phyloP scores from a whole-genome alignment of 2,329 filamentous ascomycete species.

The Sarocladiaceae sp. region DNA sequence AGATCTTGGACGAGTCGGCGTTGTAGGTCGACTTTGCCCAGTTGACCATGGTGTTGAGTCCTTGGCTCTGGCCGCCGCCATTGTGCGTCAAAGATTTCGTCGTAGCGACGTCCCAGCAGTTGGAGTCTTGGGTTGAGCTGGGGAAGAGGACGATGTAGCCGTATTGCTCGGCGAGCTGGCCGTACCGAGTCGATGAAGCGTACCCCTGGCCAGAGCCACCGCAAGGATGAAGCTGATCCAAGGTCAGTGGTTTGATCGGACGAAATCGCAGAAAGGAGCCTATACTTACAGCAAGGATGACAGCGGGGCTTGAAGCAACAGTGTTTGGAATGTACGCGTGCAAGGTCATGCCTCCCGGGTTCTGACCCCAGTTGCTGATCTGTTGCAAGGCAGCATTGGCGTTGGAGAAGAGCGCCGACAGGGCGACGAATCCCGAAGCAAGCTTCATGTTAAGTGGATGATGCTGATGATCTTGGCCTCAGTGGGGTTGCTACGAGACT shows the following conservation, averaged over 20 bases:
- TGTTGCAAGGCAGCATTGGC: conserved; percentile 8
- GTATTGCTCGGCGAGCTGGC: conserved; percentile 26
- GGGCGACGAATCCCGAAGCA: neutral
- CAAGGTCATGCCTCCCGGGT: conserved; percentile 10
- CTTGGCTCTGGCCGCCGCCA: conserved; percentile 48
- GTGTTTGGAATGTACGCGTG: conserved; percentile 10
- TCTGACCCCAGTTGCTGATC: conserved; percentile 10
- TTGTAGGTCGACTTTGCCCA: conserved; percentile 47
- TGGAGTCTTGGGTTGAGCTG: conserved; percentile 38
- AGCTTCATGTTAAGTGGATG: conserved; percentile 3
- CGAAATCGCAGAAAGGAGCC: neutral
- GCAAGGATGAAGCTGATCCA: conserved; percentile 9
- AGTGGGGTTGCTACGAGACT: neutral
- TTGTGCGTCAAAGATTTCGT: conserved; percentile 43
- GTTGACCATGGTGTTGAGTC: conserved; percentile 52
- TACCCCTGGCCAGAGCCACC: conserved; percentile 1
- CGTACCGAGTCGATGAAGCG: conserved; percentile 4
- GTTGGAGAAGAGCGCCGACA: neutral
- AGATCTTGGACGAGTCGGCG: conserved; percentile 44
- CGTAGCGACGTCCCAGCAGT: conserved; percentile 53
- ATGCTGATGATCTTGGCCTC: neutral
- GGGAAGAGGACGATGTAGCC: conserved; percentile 49
- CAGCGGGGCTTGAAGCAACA: conserved; percentile 5
- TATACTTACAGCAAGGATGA: conserved; percentile 8
- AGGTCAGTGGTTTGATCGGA: neutral